Evolutionary conservation across 352 stramenopile species (phyloP), one percentile per base, ranked within the genome.

Genomic region (Pythium aquatile): DNA sequence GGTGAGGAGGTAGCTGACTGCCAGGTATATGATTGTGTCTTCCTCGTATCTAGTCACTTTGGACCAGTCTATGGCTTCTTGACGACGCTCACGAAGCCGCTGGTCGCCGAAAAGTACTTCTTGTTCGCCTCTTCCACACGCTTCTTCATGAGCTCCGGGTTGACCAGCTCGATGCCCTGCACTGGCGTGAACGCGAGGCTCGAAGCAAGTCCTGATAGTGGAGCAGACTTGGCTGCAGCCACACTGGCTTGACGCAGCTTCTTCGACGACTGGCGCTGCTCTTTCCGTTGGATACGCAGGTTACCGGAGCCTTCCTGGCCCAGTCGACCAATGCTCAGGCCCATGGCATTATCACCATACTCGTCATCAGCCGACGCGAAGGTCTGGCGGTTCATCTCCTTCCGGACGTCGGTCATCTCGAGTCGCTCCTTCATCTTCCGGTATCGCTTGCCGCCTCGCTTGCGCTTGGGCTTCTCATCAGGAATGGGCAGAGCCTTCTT

Each of bases 301-400:
- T 85, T 89, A 13, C 93, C 93, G 26, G 85, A 94, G 44, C 89
- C 93, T 78, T 96, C 90, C 28, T 88, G 81, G 10, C 89, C 91
- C 14, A 99, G 77, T 8, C 97, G 88, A 16, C 97, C 97, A 32
- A 89, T 71, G 5, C 95, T 97, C 44, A 98, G 83, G n/a, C 97
- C 97, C 97, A 99, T 99, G 24, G 94, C 96, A 61, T 98, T 98
- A 73, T 99, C 97, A 13, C 96, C 97, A 69, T 99, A 99, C 73
- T 99, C 97, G 61, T 94, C 86, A 62, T 96, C 91, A 52, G 91
- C 81, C 20, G 93, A 88, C 7, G 83, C 96, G 62, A 99, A 99
- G 17, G 89, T 91, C 66, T 98, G 84, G 13, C 95, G 96, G 61
- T 99, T 99, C 46, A 97, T 86, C 78, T 98, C 89, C 63, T 98